phyloP scores from a whole-genome alignment of 306 rosid genomes.

The Malus sieversii region DNA sequence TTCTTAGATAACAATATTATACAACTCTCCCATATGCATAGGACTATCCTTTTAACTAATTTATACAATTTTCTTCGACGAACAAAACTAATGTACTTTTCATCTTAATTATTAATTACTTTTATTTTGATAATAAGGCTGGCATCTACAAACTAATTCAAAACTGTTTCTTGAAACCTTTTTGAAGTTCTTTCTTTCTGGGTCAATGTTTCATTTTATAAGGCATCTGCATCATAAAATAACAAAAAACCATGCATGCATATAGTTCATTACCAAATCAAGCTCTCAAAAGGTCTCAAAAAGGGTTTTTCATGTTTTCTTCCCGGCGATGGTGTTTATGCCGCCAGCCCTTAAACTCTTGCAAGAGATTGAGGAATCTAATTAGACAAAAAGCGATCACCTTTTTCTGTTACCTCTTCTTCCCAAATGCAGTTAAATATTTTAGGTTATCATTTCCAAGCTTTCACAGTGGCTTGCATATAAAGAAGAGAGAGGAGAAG shows the following conservation, averaged over 20 bases:
- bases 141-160: not conserved
- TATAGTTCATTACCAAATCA: not conserved
- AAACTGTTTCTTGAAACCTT: not conserved
- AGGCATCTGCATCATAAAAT: not conserved
- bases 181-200: not conserved
- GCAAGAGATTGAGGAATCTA: not conserved
- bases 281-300: not conserved
- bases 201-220: not conserved
- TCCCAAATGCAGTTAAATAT: not conserved
- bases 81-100: not conserved
- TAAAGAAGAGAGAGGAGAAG: slow-evolving; percentile 37
- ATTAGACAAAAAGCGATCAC: not conserved
- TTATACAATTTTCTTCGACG: not conserved
- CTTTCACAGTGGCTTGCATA: slow-evolving; percentile 16
- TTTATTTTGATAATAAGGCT: not conserved
- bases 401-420: slow-evolving; percentile 10
- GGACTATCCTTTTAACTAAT: not conserved
- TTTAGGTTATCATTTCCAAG: not conserved
- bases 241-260: not conserved
- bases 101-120: not conserved
- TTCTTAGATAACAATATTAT: not conserved
- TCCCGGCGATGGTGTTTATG: not conserved
- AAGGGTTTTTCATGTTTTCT: not conserved
- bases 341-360: not conserved
- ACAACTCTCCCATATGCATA: not conserved